Conservation (phyloP, 148 eudicot genomes). For the Rhododendron ferrugineum region DNA sequence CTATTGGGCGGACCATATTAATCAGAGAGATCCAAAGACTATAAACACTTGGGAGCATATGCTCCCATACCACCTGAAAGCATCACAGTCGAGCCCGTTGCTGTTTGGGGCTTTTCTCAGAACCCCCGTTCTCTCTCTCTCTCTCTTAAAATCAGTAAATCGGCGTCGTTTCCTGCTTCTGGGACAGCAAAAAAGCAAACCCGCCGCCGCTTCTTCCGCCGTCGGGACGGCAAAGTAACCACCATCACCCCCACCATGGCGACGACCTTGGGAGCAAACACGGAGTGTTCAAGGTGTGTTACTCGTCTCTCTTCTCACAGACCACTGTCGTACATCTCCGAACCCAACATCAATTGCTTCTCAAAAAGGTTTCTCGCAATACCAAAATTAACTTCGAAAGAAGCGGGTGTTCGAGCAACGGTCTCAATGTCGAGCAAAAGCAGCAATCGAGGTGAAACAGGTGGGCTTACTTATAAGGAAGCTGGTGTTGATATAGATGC, state of each 20-base stretch:
- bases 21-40: too few relatives aligned
- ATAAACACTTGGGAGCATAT: too few relatives aligned
- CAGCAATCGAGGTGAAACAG: not conserved
- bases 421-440: conserved; percentile 15
- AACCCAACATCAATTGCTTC: conserved; percentile 12
- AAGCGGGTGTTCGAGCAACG: not conserved
- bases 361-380: conserved; percentile 15
- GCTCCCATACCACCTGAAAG: too few relatives aligned
- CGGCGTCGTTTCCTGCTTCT: not conserved
- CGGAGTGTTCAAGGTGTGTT: conserved; percentile 12
- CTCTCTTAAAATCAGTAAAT: too few relatives aligned
- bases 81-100: too few relatives aligned
- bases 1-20: too few relatives aligned
- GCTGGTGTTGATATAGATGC: conserved; percentile 98
- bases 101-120: too few relatives aligned
- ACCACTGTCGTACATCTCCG: not conserved
- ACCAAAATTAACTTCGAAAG: not conserved
- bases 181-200: not conserved
- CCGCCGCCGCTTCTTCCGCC: not conserved
- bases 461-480: conserved; percentile 69
- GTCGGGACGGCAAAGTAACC: not conserved
- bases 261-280: conserved; percentile 12
- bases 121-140: too few relatives aligned
- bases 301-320: conserved; percentile 5
- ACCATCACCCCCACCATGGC: not conserved